Base-by-base conservation (phyloP, 352 stramenopile genomes). In the Phytophthora meadii region DNA sequence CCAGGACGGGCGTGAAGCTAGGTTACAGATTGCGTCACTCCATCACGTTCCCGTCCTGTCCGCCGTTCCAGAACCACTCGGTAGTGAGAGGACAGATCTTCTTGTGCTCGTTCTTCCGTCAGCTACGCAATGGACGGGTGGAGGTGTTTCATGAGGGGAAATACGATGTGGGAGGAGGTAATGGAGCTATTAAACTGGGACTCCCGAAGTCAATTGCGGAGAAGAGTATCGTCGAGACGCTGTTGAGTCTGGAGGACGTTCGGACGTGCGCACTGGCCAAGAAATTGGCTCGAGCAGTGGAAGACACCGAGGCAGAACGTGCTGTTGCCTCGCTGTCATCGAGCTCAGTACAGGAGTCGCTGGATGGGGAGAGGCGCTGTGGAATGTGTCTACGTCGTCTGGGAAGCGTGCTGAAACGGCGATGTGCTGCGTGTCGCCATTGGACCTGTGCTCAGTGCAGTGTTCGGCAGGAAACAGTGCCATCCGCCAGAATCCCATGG, bases 71-170 rank as follows among this genome's bases (percentile, higher is more conserved):
- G 56, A 82, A 82, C 54, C 63, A 74, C 47, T 78, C 80, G 22
- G 76, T 90, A 5, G 74, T 90, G n/a, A 72, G 84, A 34, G 82
- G 69, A 14, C 80, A 90, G 64, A 67, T 92, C 55, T 87, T 81
- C 55, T 74, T 81, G 49, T 90, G 82, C 57, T 88, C 69, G 25
- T 84, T 93, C 53, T 93, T 90, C 52, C 66, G 82, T 19, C 81
- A 90, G 59, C 65, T 89, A 41, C 72, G 65, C 5, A 75, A 77
- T 49, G 78, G 76, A 4, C 66, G 67, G 28, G 78, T 92, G 27
- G 76, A 89, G 45, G 77, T 92, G 22, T 92, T 87, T 47, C 84
- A 90, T 59, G 73, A 87, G 46, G 77, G 66, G 1, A 82, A 76
- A 25, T 90, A 87, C 51, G 66, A 89, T 57, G 74, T 71, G 0